These are phyloP conservation scores for Penicillium brasilianum DNA, from an alignment of 2,329 filamentous ascomycete species.

Conservation along the genomic window DNA sequence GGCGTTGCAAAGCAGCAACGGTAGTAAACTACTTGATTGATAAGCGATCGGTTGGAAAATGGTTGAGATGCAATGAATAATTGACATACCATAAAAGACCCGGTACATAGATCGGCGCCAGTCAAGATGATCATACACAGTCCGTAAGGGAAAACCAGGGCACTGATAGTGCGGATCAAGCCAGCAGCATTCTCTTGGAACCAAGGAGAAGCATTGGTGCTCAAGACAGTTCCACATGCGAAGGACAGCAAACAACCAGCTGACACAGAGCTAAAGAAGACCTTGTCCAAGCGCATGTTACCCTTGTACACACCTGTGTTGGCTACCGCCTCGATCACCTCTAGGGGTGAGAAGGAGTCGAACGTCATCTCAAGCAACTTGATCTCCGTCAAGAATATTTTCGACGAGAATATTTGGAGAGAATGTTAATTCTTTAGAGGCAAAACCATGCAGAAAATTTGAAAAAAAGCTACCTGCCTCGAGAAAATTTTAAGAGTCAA, in stretches of 20 bases:
- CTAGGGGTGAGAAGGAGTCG: slow-evolving; percentile 53
- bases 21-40: slow-evolving; percentile 46
- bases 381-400: too few relatives aligned
- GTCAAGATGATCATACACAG: slow-evolving; percentile 57
- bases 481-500: too few relatives aligned
- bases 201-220: slow-evolving; percentile 54
- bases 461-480: neutral
- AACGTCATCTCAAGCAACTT: slow-evolving; percentile 27
- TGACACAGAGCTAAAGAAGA: slow-evolving; percentile 58
- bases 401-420: neutral
- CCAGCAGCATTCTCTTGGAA: slow-evolving; percentile 56
- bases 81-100: slow-evolving; percentile 49
- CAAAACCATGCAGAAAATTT: neutral
- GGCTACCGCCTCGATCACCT: slow-evolving; percentile 58
- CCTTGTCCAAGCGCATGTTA: slow-evolving; percentile 58
- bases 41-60: neutral
- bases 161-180: slow-evolving; percentile 52
- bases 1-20: slow-evolving; percentile 51
- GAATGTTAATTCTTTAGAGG: too few relatives aligned
- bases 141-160: slow-evolving; percentile 57
- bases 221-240: slow-evolving; percentile 55
- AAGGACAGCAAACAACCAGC: slow-evolving; percentile 60
- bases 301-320: slow-evolving; percentile 59
- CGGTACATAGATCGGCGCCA: slow-evolving; percentile 56
- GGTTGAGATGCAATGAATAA: neutral